Conservation (phyloP, 2,329 filamentous ascomycete genomes). For the Exophiala sideris region DNA sequence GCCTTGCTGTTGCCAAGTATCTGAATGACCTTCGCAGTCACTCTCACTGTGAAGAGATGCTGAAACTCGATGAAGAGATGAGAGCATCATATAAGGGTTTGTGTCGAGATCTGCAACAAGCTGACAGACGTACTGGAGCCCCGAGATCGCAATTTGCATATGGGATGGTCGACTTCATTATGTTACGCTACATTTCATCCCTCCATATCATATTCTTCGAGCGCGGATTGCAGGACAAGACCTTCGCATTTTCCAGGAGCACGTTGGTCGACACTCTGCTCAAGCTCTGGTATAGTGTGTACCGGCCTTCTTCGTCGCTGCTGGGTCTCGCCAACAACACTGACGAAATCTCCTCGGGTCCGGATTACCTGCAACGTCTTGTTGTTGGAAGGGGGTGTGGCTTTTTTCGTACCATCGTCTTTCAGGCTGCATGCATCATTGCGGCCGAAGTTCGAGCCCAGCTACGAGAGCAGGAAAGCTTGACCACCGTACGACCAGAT, state of each 20-base stretch:
- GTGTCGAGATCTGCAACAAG: constrained; percentile 22
- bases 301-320: constrained; percentile 34
- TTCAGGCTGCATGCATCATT: constrained; percentile 41
- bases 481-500: constrained; percentile 23
- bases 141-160: constrained; percentile 27
- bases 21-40: constrained; percentile 30
- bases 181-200: constrained; percentile 31
- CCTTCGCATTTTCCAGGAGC: constrained; percentile 38
- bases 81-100: constrained; percentile 44
- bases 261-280: constrained; percentile 47
- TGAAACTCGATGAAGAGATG: constrained; percentile 42
- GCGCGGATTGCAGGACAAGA: constrained; percentile 31
- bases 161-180: constrained; percentile 29
- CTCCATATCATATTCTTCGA: constrained; percentile 35
- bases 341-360: constrained; percentile 28
- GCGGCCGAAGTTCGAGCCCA: constrained; percentile 13
- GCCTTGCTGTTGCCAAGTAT: constrained; percentile 35
- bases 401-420: constrained; percentile 41
- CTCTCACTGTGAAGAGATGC: constrained; percentile 27
- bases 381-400: constrained; percentile 34
- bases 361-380: constrained; percentile 32
- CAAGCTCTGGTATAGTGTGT: constrained; percentile 44
- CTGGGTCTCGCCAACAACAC: constrained; percentile 32
- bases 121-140: constrained; percentile 16
- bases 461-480: constrained; percentile 21